Conservation (phyloP, 805 yeast species). For the Candida awuae region DNA sequence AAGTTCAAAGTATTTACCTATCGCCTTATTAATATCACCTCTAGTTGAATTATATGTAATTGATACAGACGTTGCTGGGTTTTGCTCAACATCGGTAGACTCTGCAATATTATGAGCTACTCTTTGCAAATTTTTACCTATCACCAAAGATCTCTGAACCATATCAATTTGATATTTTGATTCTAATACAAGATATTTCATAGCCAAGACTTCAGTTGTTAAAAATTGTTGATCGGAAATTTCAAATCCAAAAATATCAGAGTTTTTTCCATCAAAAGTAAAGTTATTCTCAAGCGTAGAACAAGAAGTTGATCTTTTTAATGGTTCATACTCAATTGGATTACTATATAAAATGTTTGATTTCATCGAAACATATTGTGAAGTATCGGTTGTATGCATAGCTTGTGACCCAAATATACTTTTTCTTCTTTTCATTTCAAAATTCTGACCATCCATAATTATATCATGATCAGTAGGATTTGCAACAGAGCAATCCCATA, state of each 20-base stretch:
- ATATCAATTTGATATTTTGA: constrained; percentile 10
- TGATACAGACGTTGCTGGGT: constrained; percentile 4
- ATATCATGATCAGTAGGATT: background rate
- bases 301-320: constrained; percentile 31
- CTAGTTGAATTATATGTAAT: constrained; percentile 1
- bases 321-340: background rate
- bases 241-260: constrained; percentile 14
- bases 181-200: constrained; percentile 11
- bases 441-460: too few relatives aligned
- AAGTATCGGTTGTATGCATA: background rate
- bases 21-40: constrained; percentile 11
- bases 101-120: background rate
- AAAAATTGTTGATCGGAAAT: constrained; percentile 12
- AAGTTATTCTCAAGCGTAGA: constrained; percentile 18
- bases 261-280: constrained; percentile 1
- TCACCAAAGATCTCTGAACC: constrained; percentile 6
- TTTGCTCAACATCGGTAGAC: background rate
- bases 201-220: constrained; percentile 14
- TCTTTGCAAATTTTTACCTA: background rate
- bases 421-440: constrained; percentile 1
- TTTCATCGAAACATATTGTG: background rate
- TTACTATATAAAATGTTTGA: background rate
- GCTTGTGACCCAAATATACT: constrained; percentile 8
- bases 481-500: background rate
- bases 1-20: constrained; percentile 22